Base-by-base conservation (phyloP, 2,329 filamentous ascomycete genomes). In the Aspergillus quadricinctus region DNA sequence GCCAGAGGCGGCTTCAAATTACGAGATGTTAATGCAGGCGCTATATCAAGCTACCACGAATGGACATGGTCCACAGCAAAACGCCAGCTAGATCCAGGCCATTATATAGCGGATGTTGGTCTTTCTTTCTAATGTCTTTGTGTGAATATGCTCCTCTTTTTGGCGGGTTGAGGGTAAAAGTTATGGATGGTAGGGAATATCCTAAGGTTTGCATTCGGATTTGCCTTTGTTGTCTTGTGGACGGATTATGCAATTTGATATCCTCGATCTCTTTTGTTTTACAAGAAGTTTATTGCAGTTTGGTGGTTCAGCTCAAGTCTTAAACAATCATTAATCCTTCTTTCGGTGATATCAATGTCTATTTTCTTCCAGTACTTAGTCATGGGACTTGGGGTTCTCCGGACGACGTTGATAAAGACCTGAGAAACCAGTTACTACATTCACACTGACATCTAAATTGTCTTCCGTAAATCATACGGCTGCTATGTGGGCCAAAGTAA, bases 1-100 rank as follows among this genome's bases (percentile, higher is more conserved):
- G 54, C 84, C 85, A 0, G 81, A 80, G 23, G 84, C 89, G 0
- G 80, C 84, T 23, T 81, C 85, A 1, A 85, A 92, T 65, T 75
- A 78, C 53, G 64, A 69, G 6, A 60, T 74, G 28, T 62, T 80
- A 55, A 78, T 74, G 66, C 65, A 69, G 23, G 76, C 77, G 58
- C 61, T 80, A 41, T 66, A 72, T 31, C 64, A 73, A 54, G 69
- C 65, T 31, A 72, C 70, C 49, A 66, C 67, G 17, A 74, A 74
- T 54, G 66, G 70, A 11, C 65, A 69, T 50, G 59, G 61, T 43
- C 56, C 62, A 7, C 61, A 64, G 55, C 56, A 64, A 48, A 61
- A 59, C 50, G 56, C 54, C 7, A 59, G 56, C 56, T 60, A 60
- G 52, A 51, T 43, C 19, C 25, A 52, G 46, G 41, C 28, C 11